phyloP scores from a whole-genome alignment of 2,329 filamentous ascomycete genomes.

The Colletotrichum sp. region DNA sequence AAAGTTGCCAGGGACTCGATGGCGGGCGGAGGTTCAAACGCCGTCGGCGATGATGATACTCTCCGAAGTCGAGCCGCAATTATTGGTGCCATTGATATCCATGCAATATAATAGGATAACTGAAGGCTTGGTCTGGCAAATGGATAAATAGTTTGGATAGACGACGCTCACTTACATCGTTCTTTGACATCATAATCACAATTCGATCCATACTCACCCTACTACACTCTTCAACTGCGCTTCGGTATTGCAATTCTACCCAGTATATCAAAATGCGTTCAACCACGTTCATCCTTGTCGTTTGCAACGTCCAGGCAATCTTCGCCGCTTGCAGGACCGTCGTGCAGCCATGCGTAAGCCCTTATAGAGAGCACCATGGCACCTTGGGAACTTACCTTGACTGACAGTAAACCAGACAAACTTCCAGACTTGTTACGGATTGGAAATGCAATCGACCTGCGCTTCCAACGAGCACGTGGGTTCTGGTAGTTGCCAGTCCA shows the following conservation, averaged over 20 bases:
- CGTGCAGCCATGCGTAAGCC: background rate
- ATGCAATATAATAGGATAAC: rapidly evolving
- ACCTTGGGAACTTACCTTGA: background rate
- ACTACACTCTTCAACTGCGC: background rate
- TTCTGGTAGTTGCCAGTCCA: background rate
- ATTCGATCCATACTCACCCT: background rate
- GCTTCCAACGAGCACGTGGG: background rate
- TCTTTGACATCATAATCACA: background rate
- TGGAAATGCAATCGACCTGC: background rate
- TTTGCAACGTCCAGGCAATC: background rate
- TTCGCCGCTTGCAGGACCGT: background rate
- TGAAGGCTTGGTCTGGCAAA: background rate
- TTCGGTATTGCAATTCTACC: background rate
- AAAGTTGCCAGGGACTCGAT: background rate
- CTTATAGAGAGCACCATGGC: rapidly evolving
- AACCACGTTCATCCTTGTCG: rapidly evolving
- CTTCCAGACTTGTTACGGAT: background rate
- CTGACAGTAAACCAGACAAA: background rate
- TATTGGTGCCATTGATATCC: background rate
- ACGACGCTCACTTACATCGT: background rate
- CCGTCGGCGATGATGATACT: background rate
- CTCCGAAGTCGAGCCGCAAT: background rate
- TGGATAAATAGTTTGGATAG: background rate
- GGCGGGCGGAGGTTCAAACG: background rate
- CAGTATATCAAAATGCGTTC: background rate